phyloP scores from a whole-genome alignment of 805 yeast species.

The Metschnikowia aberdeeniae region DNA sequence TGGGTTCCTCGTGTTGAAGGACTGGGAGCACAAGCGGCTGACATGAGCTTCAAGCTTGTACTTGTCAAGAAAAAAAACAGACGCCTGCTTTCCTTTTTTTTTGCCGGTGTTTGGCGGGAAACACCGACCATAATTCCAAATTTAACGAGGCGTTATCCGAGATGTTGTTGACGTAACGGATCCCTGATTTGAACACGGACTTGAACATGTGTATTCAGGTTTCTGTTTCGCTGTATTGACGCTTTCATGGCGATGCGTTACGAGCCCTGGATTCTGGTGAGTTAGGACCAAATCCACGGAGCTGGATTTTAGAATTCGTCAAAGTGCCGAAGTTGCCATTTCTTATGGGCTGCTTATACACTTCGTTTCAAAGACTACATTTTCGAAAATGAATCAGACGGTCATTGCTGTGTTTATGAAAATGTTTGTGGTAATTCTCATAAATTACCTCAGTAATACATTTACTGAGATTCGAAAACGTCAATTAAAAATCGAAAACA shows the following conservation, averaged over 20 bases:
- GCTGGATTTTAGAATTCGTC: no score
- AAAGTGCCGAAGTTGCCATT: no score
- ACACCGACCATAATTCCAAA: conserved; percentile 80
- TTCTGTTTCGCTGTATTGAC: not conserved
- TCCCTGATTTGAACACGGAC: conserved; percentile 54
- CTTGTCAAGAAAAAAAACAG: conserved; percentile 86
- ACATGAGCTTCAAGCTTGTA: conserved; percentile 61
- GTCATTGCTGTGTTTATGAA: no score
- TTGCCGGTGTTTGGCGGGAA: conserved; percentile 72
- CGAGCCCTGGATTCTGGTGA: no score
- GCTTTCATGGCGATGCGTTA: not conserved
- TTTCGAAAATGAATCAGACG: no score
- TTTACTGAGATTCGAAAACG: no score
- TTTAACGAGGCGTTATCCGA: conserved; percentile 68
- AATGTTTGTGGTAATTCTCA: no score
- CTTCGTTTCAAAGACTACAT: no score
- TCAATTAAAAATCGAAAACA: no score
- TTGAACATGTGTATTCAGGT: conserved; percentile 37
- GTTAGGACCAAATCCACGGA: no score
- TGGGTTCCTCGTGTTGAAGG: conserved; percentile 37
- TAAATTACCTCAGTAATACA: no score
- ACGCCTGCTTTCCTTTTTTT: conserved; percentile 59
- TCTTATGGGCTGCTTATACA: no score
- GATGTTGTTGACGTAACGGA: conserved; percentile 61
- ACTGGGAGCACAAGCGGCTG: conserved; percentile 28